Conservation (phyloP, 805 yeast genomes). For the Yarrowia sp. region DNA sequence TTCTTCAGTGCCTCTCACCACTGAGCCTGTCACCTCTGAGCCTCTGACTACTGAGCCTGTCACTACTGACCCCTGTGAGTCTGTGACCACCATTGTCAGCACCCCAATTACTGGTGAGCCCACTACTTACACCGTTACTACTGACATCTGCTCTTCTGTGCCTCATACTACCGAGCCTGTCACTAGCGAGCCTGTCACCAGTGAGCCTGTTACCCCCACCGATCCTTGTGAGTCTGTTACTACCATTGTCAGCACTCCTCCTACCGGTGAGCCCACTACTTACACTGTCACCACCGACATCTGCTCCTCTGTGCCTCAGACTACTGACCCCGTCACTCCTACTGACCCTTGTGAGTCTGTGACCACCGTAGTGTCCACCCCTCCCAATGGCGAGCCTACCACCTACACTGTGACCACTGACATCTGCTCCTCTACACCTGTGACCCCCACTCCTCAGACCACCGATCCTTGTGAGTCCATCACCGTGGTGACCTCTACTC, state of each 20-base stretch:
- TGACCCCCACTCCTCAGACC: not conserved
- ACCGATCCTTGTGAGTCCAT: no score
- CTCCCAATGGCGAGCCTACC: no score
- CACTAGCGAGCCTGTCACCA: not conserved
- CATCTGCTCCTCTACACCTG: not conserved
- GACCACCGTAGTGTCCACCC: no score
- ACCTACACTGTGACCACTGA: no score
- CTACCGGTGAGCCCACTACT: conserved; percentile 3
- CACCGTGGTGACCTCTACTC: no score
- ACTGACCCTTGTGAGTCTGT: no score
- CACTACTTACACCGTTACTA: not conserved
- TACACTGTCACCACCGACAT: conserved; percentile 13
- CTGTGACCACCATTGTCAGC: not conserved
- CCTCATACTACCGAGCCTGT: not conserved
- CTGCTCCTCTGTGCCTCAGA: not conserved
- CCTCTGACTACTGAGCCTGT: no score
- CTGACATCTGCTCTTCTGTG: not conserved
- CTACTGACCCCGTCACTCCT: not conserved
- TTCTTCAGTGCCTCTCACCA: no score
- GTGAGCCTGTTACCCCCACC: not conserved
- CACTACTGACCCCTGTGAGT: conserved; percentile 1
- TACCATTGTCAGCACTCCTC: not conserved
- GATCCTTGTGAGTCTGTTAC: conserved; percentile 2
- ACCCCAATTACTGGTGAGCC: not conserved
- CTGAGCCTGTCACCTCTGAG: no score